These are phyloP conservation scores for Leishmania guyanensis DNA, from an alignment of 208 protist genomes.

Conservation along the genomic window DNA sequence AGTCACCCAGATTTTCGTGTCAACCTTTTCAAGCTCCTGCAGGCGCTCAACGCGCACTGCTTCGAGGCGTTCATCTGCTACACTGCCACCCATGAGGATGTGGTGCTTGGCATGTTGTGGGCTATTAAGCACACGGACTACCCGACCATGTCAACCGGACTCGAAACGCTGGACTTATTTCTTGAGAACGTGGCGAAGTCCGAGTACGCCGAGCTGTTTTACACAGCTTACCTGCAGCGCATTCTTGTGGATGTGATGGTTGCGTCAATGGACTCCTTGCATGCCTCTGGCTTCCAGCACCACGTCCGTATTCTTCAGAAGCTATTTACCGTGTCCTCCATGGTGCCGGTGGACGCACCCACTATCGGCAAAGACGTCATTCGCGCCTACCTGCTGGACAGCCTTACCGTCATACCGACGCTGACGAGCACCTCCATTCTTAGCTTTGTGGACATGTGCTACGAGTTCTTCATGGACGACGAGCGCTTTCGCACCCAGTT, in stretches of 20 bases:
- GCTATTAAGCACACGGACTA: constrained; percentile 98
- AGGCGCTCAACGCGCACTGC: constrained; percentile 95
- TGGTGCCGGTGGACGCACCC: constrained; percentile 51
- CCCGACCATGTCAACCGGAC: constrained; percentile 89
- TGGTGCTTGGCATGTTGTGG: constrained; percentile 97
- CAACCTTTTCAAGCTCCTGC: constrained; percentile 97
- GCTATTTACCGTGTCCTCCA: constrained; percentile 69
- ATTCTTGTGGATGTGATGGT: constrained; percentile 88
- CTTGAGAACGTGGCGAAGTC: constrained; percentile 77
- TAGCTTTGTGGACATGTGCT: constrained; percentile 60
- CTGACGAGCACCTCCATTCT: constrained; percentile 52
- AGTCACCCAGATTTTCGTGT: constrained; percentile 98
- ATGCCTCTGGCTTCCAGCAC: constrained; percentile 74
- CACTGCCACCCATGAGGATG: constrained; percentile 58
- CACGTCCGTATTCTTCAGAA: constrained; percentile 79
- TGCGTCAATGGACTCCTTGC: constrained; percentile 79
- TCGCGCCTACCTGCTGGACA: constrained; percentile 53
- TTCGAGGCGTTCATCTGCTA: constrained; percentile 88
- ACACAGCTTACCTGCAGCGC: constrained; percentile 72
- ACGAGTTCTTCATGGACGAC: constrained; percentile 40
- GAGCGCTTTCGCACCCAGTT: constrained; percentile 52
- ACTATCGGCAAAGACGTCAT: constrained; percentile 64
- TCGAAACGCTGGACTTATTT: constrained; percentile 95
- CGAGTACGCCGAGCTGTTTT: constrained; percentile 65
- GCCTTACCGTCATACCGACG: constrained; percentile 67